These are phyloP conservation scores for Boletus coccyginus DNA, from an alignment of 768 basidiomycete species.

Conservation along the genomic window DNA sequence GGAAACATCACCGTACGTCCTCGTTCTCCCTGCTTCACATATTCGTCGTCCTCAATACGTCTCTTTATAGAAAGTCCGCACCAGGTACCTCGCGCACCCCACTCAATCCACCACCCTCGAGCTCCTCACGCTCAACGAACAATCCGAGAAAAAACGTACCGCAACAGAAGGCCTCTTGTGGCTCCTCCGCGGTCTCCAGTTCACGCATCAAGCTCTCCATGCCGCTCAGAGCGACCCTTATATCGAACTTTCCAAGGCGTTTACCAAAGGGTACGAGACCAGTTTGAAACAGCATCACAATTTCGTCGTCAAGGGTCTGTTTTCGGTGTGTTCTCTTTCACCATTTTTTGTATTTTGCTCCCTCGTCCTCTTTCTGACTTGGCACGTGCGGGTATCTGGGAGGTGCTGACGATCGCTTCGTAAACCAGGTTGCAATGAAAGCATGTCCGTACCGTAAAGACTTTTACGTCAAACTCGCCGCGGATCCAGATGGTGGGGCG, in stretches of 20 bases:
- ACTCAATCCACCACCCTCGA: slow-evolving; percentile 75
- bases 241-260: slow-evolving; percentile 59
- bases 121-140: slow-evolving; percentile 78
- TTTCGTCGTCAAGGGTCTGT: slow-evolving; percentile 63
- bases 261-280: slow-evolving; percentile 74
- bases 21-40: background rate
- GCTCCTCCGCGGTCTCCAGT: slow-evolving; percentile 87
- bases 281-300: slow-evolving; percentile 87
- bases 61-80: slow-evolving; percentile 76
- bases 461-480: slow-evolving; percentile 61
- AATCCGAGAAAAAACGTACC: slow-evolving; percentile 78
- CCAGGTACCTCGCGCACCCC: slow-evolving; percentile 69
- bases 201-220: slow-evolving; percentile 82
- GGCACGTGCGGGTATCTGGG: too few species aligned
- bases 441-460: slow-evolving; percentile 58
- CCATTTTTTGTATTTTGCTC: background rate
- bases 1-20: slow-evolving; percentile 83
- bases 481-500: slow-evolving; percentile 55
- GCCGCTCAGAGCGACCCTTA: slow-evolving; percentile 61
- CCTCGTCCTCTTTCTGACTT: too few species aligned
- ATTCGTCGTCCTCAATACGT: background rate
- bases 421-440: slow-evolving; percentile 48
- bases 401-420: background rate
- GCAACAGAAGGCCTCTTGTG: slow-evolving; percentile 94
- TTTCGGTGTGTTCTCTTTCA: slow-evolving; percentile 41